phyloP scores from a whole-genome alignment of 306 rosid genomes.

The Prunus kanzakura region DNA sequence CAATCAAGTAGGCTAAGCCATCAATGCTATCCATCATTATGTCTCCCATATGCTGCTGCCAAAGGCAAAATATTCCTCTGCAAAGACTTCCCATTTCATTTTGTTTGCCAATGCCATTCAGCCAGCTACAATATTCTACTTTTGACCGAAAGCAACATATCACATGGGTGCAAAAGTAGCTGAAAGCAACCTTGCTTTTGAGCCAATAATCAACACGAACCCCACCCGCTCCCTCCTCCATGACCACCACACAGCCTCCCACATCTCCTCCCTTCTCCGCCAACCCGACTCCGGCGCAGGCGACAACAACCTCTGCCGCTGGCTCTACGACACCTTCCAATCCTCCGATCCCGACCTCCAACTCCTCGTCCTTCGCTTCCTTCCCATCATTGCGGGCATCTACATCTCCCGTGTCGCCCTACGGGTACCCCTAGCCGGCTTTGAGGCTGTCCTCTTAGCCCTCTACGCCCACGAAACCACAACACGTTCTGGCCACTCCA shows the following conservation, averaged over 20 bases:
- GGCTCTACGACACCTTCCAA: constrained; percentile 92
- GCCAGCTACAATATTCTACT: too few relatives aligned
- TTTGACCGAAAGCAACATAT: too few relatives aligned
- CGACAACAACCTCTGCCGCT: constrained; percentile 69
- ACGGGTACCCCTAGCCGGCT: constrained; percentile 60
- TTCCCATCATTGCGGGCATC: constrained; percentile 55
- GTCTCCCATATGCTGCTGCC: too few relatives aligned
- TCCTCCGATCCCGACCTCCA: constrained; percentile 50
- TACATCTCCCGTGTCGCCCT: constrained; percentile 59
- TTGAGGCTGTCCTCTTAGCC: constrained; percentile 74
- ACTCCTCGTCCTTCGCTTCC: constrained; percentile 63
- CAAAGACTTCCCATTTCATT: too few relatives aligned
- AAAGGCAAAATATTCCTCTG: too few relatives aligned
- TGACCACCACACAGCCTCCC: constrained; percentile 32
- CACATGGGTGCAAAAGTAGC: too few relatives aligned
- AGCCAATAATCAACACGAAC: too few relatives aligned
- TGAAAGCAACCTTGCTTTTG: too few relatives aligned
- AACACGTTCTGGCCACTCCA: constrained; percentile 50
- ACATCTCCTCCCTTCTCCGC: constrained; percentile 61
- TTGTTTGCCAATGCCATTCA: too few relatives aligned
- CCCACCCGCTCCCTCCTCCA: constrained; percentile 46
- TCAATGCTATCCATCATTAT: too few relatives aligned
- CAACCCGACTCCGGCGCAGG: constrained; percentile 65
- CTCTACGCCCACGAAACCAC: constrained; percentile 66
- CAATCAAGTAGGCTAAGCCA: too few relatives aligned